Conservation (phyloP, 768 basidiomycete genomes). For the Amanita fuliginea region DNA sequence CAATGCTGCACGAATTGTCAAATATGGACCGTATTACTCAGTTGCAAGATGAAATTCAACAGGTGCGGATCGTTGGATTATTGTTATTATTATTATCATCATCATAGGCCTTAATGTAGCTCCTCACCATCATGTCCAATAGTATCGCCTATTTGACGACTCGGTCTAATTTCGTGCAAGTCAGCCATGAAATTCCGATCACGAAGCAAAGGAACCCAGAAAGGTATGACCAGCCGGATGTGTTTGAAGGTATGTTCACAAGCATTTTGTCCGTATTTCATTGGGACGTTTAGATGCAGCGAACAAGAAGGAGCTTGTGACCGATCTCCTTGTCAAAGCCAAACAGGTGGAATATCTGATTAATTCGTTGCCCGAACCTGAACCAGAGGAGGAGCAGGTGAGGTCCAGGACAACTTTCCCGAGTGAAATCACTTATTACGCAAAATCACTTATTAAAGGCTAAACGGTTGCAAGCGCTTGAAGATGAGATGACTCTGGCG, state of each 20-base stretch:
- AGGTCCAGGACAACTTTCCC: slow-evolving; percentile 4
- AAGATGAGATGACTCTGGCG: slow-evolving; percentile 58
- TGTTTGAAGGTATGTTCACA: slow-evolving; percentile 54
- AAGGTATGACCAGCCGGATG: slow-evolving; percentile 59
- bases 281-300: no score
- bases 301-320: slow-evolving; percentile 76
- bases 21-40: slow-evolving; percentile 96
- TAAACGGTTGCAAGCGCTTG: slow-evolving; percentile 50
- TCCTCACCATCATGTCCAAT: slow-evolving; percentile 82
- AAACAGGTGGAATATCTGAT: slow-evolving; percentile 86
- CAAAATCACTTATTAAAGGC: slow-evolving; percentile 30
- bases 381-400: slow-evolving; percentile 70
- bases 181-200: slow-evolving; percentile 72
- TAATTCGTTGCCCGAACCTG: slow-evolving; percentile 65
- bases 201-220: slow-evolving; percentile 69
- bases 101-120: no score
- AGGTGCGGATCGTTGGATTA: slow-evolving; percentile 35
- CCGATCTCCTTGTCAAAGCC: slow-evolving; percentile 75
- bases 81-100: no score
- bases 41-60: slow-evolving; percentile 89
- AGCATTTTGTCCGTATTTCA: no score
- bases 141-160: slow-evolving; percentile 72
- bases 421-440: neutral
- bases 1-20: slow-evolving; percentile 86
- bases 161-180: slow-evolving; percentile 65